These are phyloP conservation scores for Claviceps sp. DNA, from an alignment of 2,329 filamentous ascomycete species.

Conservation along the genomic window DNA sequence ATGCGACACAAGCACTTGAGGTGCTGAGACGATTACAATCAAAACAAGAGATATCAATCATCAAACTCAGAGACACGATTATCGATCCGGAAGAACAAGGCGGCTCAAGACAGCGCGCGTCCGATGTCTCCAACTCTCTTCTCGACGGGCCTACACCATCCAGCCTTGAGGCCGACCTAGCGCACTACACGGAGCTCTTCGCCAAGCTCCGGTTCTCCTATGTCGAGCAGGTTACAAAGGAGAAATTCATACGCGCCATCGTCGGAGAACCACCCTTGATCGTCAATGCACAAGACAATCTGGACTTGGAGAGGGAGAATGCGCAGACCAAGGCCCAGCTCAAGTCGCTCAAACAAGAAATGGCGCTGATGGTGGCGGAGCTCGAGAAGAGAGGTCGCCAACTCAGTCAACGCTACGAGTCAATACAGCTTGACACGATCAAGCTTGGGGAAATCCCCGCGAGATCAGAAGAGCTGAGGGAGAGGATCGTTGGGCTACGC, in stretches of 20 bases:
- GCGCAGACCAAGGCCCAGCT: slow-evolving; percentile 60
- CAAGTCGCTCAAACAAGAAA: slow-evolving; percentile 68
- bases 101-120: slow-evolving; percentile 40
- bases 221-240: slow-evolving; percentile 96
- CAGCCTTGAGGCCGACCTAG: slow-evolving; percentile 68
- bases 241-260: slow-evolving; percentile 89
- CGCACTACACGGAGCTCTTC: slow-evolving; percentile 90
- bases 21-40: slow-evolving; percentile 40
- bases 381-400: slow-evolving; percentile 53
- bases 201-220: slow-evolving; percentile 94
- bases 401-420: slow-evolving; percentile 41
- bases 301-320: slow-evolving; percentile 56
- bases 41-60: slow-evolving; percentile 54
- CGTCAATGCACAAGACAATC: slow-evolving; percentile 70
- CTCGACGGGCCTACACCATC: slow-evolving; percentile 59
- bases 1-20: slow-evolving; percentile 29
- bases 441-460: slow-evolving; percentile 37
- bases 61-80: slow-evolving; percentile 65
- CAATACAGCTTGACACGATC: slow-evolving; percentile 33
- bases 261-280: slow-evolving; percentile 82
- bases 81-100: slow-evolving; percentile 33
- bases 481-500: slow-evolving; percentile 31
- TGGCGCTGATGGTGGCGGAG: slow-evolving; percentile 57
- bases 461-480: slow-evolving; percentile 35
- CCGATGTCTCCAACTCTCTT: slow-evolving; percentile 55